phyloP scores from a whole-genome alignment of 2,329 filamentous ascomycete species.

The Beauveria brongniartii region DNA sequence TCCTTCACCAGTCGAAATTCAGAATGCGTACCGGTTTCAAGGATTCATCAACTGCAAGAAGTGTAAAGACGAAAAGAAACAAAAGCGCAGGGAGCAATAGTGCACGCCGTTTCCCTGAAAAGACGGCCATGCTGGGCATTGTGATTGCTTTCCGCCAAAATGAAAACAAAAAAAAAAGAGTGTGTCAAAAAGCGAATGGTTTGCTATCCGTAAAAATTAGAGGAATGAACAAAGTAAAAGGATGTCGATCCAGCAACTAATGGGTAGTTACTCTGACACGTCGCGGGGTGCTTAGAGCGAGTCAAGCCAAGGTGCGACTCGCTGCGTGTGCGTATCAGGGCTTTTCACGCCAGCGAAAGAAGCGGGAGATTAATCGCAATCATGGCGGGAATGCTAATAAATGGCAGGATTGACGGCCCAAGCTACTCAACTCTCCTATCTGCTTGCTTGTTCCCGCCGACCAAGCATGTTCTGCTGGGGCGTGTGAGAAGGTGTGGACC shows the following conservation, averaged over 20 bases:
- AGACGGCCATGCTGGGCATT: background rate
- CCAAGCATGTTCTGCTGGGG: background rate
- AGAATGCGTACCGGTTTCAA: slow-evolving; percentile 2
- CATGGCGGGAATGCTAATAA: background rate
- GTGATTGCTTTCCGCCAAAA: background rate
- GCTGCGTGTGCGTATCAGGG: background rate
- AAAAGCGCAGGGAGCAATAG: background rate
- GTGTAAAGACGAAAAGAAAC: slow-evolving; percentile 5
- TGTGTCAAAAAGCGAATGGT: background rate
- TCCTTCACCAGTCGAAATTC: background rate
- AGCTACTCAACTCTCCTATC: background rate
- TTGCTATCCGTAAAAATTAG: background rate
- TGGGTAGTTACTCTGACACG: too few species aligned
- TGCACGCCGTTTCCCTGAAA: background rate
- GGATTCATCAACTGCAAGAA: slow-evolving; percentile 6
- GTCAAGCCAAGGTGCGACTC: background rate
- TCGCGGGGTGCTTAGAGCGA: background rate
- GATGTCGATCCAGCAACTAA: too few species aligned
- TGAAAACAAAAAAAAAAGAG: background rate
- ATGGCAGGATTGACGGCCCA: background rate
- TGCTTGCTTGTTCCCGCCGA: background rate
- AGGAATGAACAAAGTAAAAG: background rate
- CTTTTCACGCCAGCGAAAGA: background rate
- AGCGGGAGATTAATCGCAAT: background rate
- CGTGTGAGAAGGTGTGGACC: background rate